Conservation (phyloP, 495 filamentous ascomycete genomes). For the Lepidopterella palustris region DNA sequence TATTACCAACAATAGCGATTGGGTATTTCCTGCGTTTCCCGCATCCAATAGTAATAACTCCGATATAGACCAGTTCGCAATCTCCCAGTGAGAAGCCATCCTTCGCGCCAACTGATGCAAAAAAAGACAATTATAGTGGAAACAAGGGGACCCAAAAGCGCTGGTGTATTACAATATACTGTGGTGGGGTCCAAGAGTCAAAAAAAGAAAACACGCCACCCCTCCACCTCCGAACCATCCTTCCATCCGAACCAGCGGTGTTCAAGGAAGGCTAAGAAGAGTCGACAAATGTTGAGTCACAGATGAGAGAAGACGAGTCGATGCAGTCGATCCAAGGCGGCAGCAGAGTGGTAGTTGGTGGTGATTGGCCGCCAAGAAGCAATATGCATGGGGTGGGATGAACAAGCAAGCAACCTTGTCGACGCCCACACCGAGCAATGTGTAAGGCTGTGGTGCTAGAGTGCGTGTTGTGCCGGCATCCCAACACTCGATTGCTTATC, state of each 20-base stretch:
- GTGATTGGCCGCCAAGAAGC: background rate
- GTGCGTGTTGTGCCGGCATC: background rate
- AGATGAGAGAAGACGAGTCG: no score
- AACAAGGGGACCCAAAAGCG: constrained; percentile 15
- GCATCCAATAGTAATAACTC: background rate
- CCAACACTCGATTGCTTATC: constrained; percentile 12
- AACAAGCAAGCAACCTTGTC: background rate
- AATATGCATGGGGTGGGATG: background rate
- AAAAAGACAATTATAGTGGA: background rate
- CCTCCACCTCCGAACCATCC: constrained; percentile 1
- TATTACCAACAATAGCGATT: constrained; percentile 1
- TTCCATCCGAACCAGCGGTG: constrained; percentile 29
- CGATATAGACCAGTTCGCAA: background rate
- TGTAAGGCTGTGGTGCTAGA: background rate
- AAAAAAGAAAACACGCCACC: constrained; percentile 9
- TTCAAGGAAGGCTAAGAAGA: constrained; percentile 5
- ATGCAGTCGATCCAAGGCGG: background rate
- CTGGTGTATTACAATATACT: constrained; percentile 25
- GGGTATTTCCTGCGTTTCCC: background rate
- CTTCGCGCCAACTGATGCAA: constrained; percentile 26
- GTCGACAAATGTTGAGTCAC: constrained; percentile 2
- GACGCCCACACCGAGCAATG: background rate
- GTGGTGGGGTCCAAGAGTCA: constrained; percentile 3
- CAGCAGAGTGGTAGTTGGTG: background rate
- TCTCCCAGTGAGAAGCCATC: background rate